Evolutionary conservation across 208 protist genomes (phyloP), one percentile per base, ranked within the genome.

Genomic region (Trichomonas gallinae): DNA sequence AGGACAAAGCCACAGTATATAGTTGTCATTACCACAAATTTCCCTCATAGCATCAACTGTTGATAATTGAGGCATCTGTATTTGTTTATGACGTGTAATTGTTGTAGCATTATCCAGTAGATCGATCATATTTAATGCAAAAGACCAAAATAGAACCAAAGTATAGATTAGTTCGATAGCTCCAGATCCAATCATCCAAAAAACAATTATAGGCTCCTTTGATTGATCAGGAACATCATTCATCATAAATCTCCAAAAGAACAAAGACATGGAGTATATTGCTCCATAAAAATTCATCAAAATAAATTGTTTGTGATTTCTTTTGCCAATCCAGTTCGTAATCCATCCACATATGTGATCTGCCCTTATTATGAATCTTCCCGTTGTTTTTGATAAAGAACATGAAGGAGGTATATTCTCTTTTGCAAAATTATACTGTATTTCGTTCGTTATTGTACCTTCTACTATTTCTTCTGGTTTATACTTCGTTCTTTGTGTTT

Each of bases 281-380:
- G 17, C 23, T 34, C 87, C 87, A 48, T 51, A 93, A 34, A 93
- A 93, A 34, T 23, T 51, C 87, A 93, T 93, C 6, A 93, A 38
- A 48, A 93, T 93, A 38, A 51, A 93, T n/a, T 51, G 36, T 93
- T 51, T 93, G 40, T 51, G 87, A 26, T 89, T 93, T 34, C 87
- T 4, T 51, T 93, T 93, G n/a, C 44, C 87, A 38, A 93, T 44
- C 87, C 87, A 93, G 46, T 93, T 93, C 3, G 87, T 38, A 38
- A 93, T 51, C 87, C 87, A 93, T 34, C 44, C 87, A 38, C 87
- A 93, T 34, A 51, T 48, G 45, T 93, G 87, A 58, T 93, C 87
- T 34, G 44, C 87, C n/a, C 87, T 48, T 4, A 93, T 93, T 1
- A 93, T 38, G 46, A 51, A 93, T 15, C 87, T 48, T 23, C 87